Evolutionary conservation across 176 grass and related monocot species (phyloP), one percentile per base, ranked within the genome.

Genomic region (Alopecurus myosuroides): DNA sequence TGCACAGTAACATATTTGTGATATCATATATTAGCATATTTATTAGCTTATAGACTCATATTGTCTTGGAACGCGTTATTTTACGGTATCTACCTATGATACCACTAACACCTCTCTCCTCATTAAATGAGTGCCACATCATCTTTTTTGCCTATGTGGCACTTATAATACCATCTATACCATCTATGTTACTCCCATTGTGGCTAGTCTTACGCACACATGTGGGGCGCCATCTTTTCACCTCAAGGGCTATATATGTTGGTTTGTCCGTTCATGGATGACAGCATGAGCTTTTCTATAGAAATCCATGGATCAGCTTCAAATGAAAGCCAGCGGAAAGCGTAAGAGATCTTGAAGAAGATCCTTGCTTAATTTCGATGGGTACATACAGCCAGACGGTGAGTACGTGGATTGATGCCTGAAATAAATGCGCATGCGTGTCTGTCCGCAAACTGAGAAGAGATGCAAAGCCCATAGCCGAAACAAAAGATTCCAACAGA

Each of bases 131-230:
- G n/a, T n/a, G n/a, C n/a, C n/a, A n/a, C n/a, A n/a, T n/a, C n/a
- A n/a, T n/a, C n/a, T n/a, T n/a, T n/a, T n/a, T n/a, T n/a, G n/a
- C n/a, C n/a, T n/a, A n/a, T n/a, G n/a, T n/a, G n/a, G n/a, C n/a
- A n/a, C n/a, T n/a, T n/a, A n/a, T n/a, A n/a, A n/a, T n/a, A n/a
- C n/a, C n/a, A n/a, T n/a, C n/a, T n/a, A n/a, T n/a, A n/a, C n/a
- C n/a, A n/a, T n/a, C n/a, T n/a, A n/a, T n/a, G n/a, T n/a, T n/a
- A n/a, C n/a, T n/a, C n/a, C n/a, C n/a, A n/a, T n/a, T n/a, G n/a
- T n/a, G n/a, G n/a, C n/a, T n/a, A n/a, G n/a, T n/a, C 44, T 76
- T 72, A 42, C 25, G 84, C 55, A 63, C 84, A 67, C 88, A 86
- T 89, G 87, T 30, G 40, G 31, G 63, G 74, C 68, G 9, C 37